Conservation (phyloP, 495 filamentous ascomycete species). For the Aspergillus sclerotioniger region DNA sequence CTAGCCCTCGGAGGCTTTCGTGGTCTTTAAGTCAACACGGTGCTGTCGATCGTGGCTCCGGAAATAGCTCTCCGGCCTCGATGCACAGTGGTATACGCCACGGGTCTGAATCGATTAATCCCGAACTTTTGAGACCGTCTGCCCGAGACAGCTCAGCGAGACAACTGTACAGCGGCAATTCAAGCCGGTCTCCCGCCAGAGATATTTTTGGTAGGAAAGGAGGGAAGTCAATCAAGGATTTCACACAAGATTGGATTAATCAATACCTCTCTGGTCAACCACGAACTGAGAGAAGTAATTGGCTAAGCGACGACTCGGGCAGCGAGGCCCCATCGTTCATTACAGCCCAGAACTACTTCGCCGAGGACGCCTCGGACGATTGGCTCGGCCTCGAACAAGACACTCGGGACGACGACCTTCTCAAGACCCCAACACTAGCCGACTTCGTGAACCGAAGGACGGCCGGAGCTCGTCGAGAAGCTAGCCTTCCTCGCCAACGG, state of each 20-base stretch:
- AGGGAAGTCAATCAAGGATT: constrained; percentile 51
- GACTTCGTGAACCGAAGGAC: constrained; percentile 37
- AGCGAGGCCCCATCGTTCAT: constrained; percentile 48
- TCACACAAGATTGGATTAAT: constrained; percentile 77
- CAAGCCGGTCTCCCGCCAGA: constrained; percentile 23
- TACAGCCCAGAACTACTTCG: constrained; percentile 43
- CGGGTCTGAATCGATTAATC: constrained; percentile 51
- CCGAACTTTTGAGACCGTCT: constrained; percentile 52
- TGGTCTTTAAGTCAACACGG: constrained; percentile 44
- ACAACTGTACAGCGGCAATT: constrained; percentile 20
- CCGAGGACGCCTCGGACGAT: constrained; percentile 43
- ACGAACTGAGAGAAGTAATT: constrained; percentile 63
- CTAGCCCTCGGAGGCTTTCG: constrained; percentile 48
- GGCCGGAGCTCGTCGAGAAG: constrained; percentile 11
- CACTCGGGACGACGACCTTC: constrained; percentile 36
- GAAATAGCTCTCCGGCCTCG: constrained; percentile 37
- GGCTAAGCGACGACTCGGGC: constrained; percentile 73
- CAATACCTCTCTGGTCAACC: constrained; percentile 64
- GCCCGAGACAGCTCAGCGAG: constrained; percentile 18
- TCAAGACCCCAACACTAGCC: constrained; percentile 44
- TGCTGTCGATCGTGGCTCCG: constrained; percentile 34
- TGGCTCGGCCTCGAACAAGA: constrained; percentile 48
- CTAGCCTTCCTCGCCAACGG: constrained; percentile 32
- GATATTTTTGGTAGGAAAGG: constrained; percentile 33
- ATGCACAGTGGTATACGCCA: constrained; percentile 21